A percentile compares a stretch with the other conserved stretches of the same genome.
Evolutionary conservation across 306 rosid species (phyloP).

Genomic region (Vigna angularis): DNA sequence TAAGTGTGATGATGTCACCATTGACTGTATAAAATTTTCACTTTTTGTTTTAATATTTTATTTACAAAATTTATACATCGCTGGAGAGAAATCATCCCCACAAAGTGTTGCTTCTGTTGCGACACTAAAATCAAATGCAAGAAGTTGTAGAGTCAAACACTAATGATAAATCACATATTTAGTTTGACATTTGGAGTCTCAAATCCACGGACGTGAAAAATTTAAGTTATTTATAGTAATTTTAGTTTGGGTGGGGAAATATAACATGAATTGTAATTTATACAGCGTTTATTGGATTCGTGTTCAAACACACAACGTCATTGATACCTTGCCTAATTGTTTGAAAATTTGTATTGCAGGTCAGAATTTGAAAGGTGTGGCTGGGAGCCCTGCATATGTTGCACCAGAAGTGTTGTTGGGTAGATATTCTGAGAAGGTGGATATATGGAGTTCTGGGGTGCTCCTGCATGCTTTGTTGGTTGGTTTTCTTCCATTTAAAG

Average conservation of each 20-base stretch:
- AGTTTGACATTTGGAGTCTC: too few relatives aligned
- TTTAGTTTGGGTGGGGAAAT: not conserved
- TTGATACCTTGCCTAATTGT: conserved; percentile 37
- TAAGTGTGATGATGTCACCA: too few relatives aligned
- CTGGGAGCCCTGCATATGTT: conserved; percentile 86
- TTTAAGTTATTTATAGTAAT: too few relatives aligned
- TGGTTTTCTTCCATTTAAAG: conserved; percentile 74
- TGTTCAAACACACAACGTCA: not conserved
- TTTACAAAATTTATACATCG: too few relatives aligned
- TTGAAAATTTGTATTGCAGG: conserved; percentile 48
- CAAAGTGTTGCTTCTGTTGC: too few relatives aligned
- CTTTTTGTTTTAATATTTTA: too few relatives aligned
- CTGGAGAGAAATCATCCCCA: too few relatives aligned
- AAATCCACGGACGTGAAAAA: too few relatives aligned
- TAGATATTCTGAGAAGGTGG: conserved; percentile 73
- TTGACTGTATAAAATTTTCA: too few relatives aligned
- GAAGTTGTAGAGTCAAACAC: too few relatives aligned
- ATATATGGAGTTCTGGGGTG: conserved; percentile 86
- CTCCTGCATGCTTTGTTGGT: conserved; percentile 72
- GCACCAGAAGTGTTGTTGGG: conserved; percentile 79
- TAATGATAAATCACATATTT: too few relatives aligned
- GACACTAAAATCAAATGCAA: too few relatives aligned
- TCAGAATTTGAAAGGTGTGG: conserved; percentile 75
- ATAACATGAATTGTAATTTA: not conserved
- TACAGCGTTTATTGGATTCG: not conserved